phyloP scores from a whole-genome alignment of 1,284 basidiomycete species.

The Cryptococcus deneoformans region DNA sequence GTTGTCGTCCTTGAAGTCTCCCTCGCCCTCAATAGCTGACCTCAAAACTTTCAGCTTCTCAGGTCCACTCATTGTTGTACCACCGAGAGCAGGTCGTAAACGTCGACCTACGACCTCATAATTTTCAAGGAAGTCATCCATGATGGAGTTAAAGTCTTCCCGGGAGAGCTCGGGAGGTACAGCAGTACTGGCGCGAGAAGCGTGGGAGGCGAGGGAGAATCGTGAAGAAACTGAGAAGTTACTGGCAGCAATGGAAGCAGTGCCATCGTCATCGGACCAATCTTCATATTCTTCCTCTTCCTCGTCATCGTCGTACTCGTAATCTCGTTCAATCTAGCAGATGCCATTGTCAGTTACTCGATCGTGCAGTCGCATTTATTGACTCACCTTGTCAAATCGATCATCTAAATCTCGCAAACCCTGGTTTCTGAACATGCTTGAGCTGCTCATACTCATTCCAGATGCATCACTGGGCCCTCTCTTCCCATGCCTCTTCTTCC shows the following conservation, averaged over 20 bases:
- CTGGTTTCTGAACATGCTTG: slow-evolving; percentile 91
- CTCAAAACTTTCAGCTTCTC: slow-evolving; percentile 78
- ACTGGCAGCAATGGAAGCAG: slow-evolving; percentile 38
- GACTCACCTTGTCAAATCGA: slow-evolving; percentile 74
- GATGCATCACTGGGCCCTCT: slow-evolving; percentile 72
- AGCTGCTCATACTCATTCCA: slow-evolving; percentile 95
- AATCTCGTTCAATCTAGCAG: slow-evolving; percentile 67
- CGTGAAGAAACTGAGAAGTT: slow-evolving; percentile 26
- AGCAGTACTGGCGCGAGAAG: slow-evolving; percentile 21
- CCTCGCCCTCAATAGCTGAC: slow-evolving; percentile 68
- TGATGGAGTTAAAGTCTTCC: slow-evolving; percentile 85
- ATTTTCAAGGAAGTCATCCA: slow-evolving; percentile 91
- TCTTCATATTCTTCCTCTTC: slow-evolving; percentile 55
- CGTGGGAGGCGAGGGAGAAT: slow-evolving; percentile 31
- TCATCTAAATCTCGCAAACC: slow-evolving; percentile 86
- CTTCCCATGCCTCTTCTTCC: slow-evolving; percentile 66
- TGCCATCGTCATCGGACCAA: slow-evolving; percentile 50
- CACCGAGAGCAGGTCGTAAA: slow-evolving; percentile 67
- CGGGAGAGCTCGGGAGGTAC: slow-evolving; percentile 71
- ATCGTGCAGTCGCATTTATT: not conserved
- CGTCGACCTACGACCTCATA: slow-evolving; percentile 86
- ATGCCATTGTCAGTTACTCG: not conserved
- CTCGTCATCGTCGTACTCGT: slow-evolving; percentile 56
- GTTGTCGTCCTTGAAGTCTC: slow-evolving; percentile 57
- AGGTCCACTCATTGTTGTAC: slow-evolving; percentile 60